These are phyloP conservation scores for Cystobasidium tubakii DNA, from an alignment of 768 basidiomycete species.

Conservation along the genomic window DNA sequence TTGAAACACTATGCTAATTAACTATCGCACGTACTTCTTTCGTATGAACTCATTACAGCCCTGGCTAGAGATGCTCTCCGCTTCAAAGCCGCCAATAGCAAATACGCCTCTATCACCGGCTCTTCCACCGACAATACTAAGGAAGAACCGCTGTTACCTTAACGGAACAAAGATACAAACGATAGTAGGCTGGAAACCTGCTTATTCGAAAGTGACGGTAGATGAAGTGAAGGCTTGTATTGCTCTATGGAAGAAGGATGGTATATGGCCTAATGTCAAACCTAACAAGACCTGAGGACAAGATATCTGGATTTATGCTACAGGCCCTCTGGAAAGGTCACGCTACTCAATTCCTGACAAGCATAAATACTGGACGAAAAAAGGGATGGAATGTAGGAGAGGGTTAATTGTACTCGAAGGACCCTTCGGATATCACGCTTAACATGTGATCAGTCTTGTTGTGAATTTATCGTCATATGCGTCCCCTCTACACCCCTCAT, in stretches of 20 bases:
- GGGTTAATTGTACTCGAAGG: neutral
- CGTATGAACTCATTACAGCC: neutral
- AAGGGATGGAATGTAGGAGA: neutral
- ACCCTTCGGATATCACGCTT: no score
- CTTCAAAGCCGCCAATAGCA: slow-evolving; percentile 38
- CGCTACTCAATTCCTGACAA: no score
- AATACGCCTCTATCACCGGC: slow-evolving; percentile 40
- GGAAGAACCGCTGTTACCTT: slow-evolving; percentile 38
- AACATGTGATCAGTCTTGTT: no score
- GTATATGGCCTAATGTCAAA: slow-evolving; percentile 40
- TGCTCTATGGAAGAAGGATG: slow-evolving; percentile 39
- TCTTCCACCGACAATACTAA: slow-evolving; percentile 31
- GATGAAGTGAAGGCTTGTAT: slow-evolving; percentile 32
- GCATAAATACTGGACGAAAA: neutral
- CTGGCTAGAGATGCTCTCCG: slow-evolving; percentile 39
- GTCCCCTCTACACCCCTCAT: neutral
- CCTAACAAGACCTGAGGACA: slow-evolving; percentile 13
- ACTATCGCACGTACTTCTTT: no score
- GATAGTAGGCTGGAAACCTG: slow-evolving; percentile 40
- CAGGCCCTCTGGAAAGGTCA: no score
- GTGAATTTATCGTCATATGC: no score
- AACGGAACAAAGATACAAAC: slow-evolving; percentile 15
- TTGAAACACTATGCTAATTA: neutral
- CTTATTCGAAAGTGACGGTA: slow-evolving; percentile 3
- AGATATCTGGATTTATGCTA: neutral